These are phyloP conservation scores for Mrakia hoshinonis DNA, from an alignment of 768 basidiomycete species.

Conservation along the genomic window DNA sequence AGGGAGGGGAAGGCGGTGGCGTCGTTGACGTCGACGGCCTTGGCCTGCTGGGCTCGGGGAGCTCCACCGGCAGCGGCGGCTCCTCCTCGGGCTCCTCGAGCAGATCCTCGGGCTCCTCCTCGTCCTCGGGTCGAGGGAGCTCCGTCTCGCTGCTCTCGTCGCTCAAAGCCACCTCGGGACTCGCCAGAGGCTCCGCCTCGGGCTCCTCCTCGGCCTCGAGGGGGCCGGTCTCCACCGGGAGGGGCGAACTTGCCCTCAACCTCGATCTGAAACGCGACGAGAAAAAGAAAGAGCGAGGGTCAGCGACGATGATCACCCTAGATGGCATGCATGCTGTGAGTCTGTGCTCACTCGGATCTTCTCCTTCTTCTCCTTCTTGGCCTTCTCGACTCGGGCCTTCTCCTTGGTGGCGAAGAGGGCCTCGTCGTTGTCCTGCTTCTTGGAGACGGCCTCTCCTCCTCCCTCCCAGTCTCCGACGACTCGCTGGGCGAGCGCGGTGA, in stretches of 20 bases:
- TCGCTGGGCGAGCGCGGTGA: constrained; percentile 26
- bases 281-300: background rate
- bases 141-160: constrained; percentile 21
- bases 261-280: constrained; percentile 10
- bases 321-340: background rate
- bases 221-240: constrained; percentile 20
- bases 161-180: constrained; percentile 16
- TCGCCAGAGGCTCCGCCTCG: constrained; percentile 21
- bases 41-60: constrained; percentile 21
- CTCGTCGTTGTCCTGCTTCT: constrained; percentile 25
- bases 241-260: constrained; percentile 27
- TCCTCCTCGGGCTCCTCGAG: constrained; percentile 13
- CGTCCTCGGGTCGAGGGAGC: constrained; percentile 11
- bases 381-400: constrained; percentile 18
- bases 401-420: constrained; percentile 30
- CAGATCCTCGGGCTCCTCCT: constrained; percentile 14
- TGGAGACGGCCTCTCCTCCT: constrained; percentile 29
- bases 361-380: constrained; percentile 28
- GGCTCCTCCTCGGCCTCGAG: constrained; percentile 29
- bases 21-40: constrained; percentile 26
- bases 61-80: constrained; percentile 20
- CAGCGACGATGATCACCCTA: background rate
- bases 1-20: constrained; percentile 28
- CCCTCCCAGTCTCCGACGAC: constrained; percentile 30
- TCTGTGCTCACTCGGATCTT: constrained; percentile 23